Percentiles rank a stretch among this genome's conserved stretches.
Evolutionary conservation across 805 yeast species (phyloP).

Genomic region (Saccharomycopsis oosterbeekiorum): DNA sequence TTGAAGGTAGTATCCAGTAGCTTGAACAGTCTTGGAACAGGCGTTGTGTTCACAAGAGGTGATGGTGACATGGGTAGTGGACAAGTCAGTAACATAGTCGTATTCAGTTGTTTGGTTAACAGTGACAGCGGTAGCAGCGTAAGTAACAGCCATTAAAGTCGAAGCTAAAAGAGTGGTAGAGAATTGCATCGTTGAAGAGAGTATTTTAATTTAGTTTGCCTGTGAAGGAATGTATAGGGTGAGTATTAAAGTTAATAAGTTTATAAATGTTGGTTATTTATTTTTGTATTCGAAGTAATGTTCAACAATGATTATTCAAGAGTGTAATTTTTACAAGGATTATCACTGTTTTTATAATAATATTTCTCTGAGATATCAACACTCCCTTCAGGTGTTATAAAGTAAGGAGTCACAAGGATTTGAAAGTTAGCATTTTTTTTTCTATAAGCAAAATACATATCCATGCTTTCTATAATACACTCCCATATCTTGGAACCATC

Average conservation of each 20-base stretch:
- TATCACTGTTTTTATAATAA: not conserved
- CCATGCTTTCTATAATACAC: not conserved
- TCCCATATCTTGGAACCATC: slow-evolving; percentile 1
- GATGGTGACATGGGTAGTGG: slow-evolving; percentile 14
- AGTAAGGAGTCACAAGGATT: no score
- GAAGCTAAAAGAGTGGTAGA: not conserved
- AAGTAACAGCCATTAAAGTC: not conserved
- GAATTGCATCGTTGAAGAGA: not conserved
- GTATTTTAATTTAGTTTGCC: not conserved
- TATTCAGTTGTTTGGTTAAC: not conserved
- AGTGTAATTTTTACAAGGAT: not conserved
- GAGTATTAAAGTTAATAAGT: not conserved
- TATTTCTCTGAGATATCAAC: no score
- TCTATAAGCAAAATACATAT: not conserved
- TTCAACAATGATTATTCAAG: no score
- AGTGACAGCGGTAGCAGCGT: slow-evolving; percentile 2
- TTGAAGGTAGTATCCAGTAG: slow-evolving; percentile 16
- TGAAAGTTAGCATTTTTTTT: no score
- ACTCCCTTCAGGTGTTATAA: no score
- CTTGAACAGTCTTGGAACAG: slow-evolving; percentile 13
- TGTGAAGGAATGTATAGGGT: not conserved
- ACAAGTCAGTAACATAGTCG: slow-evolving; percentile 9
- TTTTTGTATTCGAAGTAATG: no score
- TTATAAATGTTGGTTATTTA: no score
- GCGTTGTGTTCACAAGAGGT: slow-evolving; percentile 16